Percentiles rank a stretch among this genome's conserved stretches.
These are phyloP conservation scores for Colletotrichum noveboracense DNA, from an alignment of 2,329 filamentous ascomycete species.

Conservation along the genomic window DNA sequence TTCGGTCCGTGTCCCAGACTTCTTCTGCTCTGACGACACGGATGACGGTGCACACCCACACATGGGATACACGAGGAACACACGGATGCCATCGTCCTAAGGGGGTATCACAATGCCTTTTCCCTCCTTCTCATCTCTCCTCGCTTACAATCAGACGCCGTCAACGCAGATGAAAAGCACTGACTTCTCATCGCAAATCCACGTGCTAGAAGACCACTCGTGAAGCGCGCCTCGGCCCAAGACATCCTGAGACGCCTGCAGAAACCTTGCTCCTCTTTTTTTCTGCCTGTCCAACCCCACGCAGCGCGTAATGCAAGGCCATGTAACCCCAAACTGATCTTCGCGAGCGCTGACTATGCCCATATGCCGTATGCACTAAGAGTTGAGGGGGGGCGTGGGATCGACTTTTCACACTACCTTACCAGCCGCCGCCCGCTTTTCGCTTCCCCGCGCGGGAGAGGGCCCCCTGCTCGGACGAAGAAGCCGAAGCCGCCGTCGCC, in stretches of 20 bases:
- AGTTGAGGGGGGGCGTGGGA: not conserved
- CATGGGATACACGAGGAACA: not conserved
- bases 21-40: not conserved
- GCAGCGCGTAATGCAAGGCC: not conserved
- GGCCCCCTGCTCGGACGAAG: constrained; percentile 24
- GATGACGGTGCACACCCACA: constrained; percentile 1
- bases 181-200: not conserved
- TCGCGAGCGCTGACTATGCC: not conserved
- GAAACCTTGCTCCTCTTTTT: not conserved
- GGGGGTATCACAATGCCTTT: not conserved
- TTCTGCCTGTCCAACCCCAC: not conserved
- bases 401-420: not conserved
- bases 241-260: constrained; percentile 5
- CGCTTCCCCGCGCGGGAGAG: constrained; percentile 34
- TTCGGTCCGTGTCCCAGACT: constrained; percentile 3
- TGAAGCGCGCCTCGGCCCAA: constrained; percentile 1
- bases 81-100: not conserved
- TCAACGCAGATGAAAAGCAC: not conserved
- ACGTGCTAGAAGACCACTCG: not conserved
- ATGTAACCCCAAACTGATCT: not conserved
- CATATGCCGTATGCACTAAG: not conserved
- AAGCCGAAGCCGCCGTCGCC: not conserved
- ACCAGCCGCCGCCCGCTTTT: constrained; percentile 30
- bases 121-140: not conserved
- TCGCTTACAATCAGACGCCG: not conserved